phyloP scores from a whole-genome alignment of 2,329 filamentous ascomycete species.

The Torrubiella hemipterigena region DNA sequence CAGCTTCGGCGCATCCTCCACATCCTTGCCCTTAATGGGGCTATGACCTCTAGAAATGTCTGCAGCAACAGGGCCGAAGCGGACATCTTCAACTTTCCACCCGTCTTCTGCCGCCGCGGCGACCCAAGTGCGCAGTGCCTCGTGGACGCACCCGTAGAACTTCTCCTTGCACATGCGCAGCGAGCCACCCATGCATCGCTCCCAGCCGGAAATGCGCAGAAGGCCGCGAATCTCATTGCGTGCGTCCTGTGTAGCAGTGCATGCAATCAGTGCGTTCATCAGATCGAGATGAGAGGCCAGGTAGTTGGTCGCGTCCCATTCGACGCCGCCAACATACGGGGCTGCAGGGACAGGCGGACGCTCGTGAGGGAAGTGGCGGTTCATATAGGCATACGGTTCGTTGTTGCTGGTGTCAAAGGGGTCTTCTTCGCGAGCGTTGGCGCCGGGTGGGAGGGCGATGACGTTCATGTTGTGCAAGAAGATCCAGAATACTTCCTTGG shows the following conservation, averaged over 20 bases:
- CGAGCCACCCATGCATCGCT: slow-evolving; percentile 76
- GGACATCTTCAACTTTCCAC: slow-evolving; percentile 74
- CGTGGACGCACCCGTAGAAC: slow-evolving; percentile 87
- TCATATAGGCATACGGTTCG: slow-evolving; percentile 48
- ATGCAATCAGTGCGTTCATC: slow-evolving; percentile 80
- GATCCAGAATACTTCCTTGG: slow-evolving; percentile 98
- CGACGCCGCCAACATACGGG: slow-evolving; percentile 91
- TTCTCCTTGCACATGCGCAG: slow-evolving; percentile 93
- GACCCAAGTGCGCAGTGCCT: slow-evolving; percentile 81
- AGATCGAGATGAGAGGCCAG: slow-evolving; percentile 86
- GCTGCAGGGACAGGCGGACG: slow-evolving; percentile 85
- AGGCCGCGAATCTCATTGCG: slow-evolving; percentile 71
- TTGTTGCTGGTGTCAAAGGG: slow-evolving; percentile 20
- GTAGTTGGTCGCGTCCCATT: slow-evolving; percentile 98
- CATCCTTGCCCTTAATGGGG: slow-evolving; percentile 30
- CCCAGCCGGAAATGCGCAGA: slow-evolving; percentile 75
- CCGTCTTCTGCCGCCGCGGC: slow-evolving; percentile 75
- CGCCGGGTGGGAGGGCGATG: slow-evolving; percentile 50
- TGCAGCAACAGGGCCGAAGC: slow-evolving; percentile 51
- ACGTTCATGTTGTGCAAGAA: slow-evolving; percentile 93
- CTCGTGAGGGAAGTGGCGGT: slow-evolving; percentile 68
- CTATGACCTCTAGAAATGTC: slow-evolving; percentile 17
- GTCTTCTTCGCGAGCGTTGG: slow-evolving; percentile 10
- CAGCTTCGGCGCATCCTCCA: slow-evolving; percentile 46
- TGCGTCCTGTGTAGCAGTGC: slow-evolving; percentile 53